Percentiles rank a stretch among this genome's conserved stretches.
Conservation (phyloP, 73 alveolate species). For the Durusdinium trenchii region DNA sequence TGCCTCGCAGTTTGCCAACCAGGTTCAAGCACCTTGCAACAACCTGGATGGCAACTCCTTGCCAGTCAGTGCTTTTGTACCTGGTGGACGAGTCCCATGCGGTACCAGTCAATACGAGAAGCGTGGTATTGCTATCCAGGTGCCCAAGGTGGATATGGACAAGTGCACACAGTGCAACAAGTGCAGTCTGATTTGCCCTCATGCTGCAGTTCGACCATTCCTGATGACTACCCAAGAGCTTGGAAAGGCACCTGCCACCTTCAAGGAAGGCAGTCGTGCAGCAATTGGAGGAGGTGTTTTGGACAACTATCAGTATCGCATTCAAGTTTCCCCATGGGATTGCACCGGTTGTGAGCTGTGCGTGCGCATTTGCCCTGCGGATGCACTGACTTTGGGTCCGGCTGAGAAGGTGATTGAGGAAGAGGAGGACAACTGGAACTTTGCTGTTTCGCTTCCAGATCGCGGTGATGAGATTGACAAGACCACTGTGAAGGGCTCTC, state of each 20-base stretch:
- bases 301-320: constrained; percentile 85
- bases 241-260: constrained; percentile 35
- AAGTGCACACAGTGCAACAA: constrained; percentile 96
- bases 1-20: constrained; percentile 20
- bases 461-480: constrained; percentile 87
- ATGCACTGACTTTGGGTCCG: constrained; percentile 57
- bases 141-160: constrained; percentile 88
- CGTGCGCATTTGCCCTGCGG: constrained; percentile 94
- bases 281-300: constrained; percentile 88
- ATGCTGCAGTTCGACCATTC: constrained; percentile 95
- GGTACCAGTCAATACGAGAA: constrained; percentile 95
- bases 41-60: constrained; percentile 63
- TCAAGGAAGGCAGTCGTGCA: constrained; percentile 52
- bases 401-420: constrained; percentile 73
- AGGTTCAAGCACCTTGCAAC: constrained; percentile 45
- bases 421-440: constrained; percentile 86
- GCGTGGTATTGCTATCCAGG: constrained; percentile 80
- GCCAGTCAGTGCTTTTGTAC: constrained; percentile 80
- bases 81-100: constrained; percentile 82
- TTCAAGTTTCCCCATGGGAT: constrained; percentile 93
- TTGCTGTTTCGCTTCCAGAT: constrained; percentile 67
- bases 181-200: constrained; percentile 95
- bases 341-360: constrained; percentile 96
- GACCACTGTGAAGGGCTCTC: constrained; percentile 96
- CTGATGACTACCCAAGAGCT: constrained; percentile 58